Conservation (phyloP, 2,329 filamentous ascomycete genomes). For the Penicillium capsulatum region DNA sequence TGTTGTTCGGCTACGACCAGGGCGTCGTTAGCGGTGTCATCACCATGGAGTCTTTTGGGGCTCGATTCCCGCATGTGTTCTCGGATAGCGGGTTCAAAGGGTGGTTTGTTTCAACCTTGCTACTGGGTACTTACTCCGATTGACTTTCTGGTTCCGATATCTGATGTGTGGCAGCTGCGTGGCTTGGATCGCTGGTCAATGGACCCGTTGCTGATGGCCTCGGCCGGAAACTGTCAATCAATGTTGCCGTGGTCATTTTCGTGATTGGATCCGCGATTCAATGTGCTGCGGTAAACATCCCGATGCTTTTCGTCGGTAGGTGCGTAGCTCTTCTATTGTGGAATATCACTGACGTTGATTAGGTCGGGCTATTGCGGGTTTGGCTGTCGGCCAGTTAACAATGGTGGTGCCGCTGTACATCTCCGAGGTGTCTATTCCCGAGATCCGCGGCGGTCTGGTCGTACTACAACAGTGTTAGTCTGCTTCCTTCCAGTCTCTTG, state of each 20-base stretch:
- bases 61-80: conserved; percentile 40
- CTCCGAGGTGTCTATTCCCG: conserved; percentile 46
- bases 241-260: conserved; percentile 51
- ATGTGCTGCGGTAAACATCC: conserved; percentile 39
- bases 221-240: conserved; percentile 50
- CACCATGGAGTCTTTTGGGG: conserved; percentile 46
- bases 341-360: neutral
- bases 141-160: neutral
- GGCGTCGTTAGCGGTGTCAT: conserved; percentile 49
- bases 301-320: conserved; percentile 44
- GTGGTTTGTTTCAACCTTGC: conserved; percentile 51
- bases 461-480: conserved; percentile 38
- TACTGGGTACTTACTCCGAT: conserved; percentile 36
- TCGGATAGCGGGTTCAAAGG: conserved; percentile 48
- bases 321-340: too few species aligned
- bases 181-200: conserved; percentile 48
- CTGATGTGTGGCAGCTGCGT: conserved; percentile 37
- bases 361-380: conserved; percentile 44
- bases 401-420: conserved; percentile 54
- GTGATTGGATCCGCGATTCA: conserved; percentile 49
- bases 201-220: conserved; percentile 50
- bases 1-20: conserved; percentile 51
- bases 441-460: conserved; percentile 37
- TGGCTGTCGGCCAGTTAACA: conserved; percentile 43
- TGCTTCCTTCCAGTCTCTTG: neutral